These are phyloP conservation scores for Hypsizygus marmoreus DNA, from an alignment of 768 basidiomycete species.

Conservation along the genomic window DNA sequence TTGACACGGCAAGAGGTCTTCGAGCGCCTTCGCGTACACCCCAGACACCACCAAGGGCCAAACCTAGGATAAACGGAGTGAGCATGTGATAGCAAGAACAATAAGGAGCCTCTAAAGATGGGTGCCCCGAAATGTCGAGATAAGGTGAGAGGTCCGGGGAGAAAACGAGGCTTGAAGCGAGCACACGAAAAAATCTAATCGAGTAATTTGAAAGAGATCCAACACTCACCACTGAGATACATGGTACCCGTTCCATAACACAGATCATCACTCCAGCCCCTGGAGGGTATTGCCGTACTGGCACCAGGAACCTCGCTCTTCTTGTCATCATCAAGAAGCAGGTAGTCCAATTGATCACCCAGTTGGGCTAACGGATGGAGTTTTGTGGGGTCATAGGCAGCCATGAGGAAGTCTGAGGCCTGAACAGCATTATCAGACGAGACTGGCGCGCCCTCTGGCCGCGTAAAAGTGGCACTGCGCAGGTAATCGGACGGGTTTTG, in stretches of 20 bases:
- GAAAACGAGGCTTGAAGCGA: slow-evolving; percentile 53
- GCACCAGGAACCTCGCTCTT: slow-evolving; percentile 87
- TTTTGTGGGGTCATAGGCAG: slow-evolving; percentile 87
- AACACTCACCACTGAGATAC: slow-evolving; percentile 90
- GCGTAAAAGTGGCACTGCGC: slow-evolving; percentile 50
- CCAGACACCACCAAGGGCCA: slow-evolving; percentile 94
- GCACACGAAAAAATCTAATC: slow-evolving; percentile 46
- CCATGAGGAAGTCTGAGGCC: slow-evolving; percentile 84
- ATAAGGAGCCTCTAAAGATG: slow-evolving; percentile 73
- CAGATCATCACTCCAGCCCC: slow-evolving; percentile 99
- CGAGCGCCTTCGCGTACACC: slow-evolving; percentile 92
- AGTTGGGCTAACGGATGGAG: slow-evolving; percentile 93
- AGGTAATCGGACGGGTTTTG: slow-evolving; percentile 49
- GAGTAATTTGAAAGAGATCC: slow-evolving; percentile 64
- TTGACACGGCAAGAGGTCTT: slow-evolving; percentile 84
- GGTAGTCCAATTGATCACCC: slow-evolving; percentile 92
- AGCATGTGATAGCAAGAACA: slow-evolving; percentile 84
- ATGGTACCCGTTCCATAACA: slow-evolving; percentile 99
- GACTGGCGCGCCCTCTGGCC: slow-evolving; percentile 36
- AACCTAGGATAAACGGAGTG: slow-evolving; percentile 71
- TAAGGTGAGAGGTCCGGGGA: slow-evolving; percentile 64
- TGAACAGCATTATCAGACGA: slow-evolving; percentile 64
- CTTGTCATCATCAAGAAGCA: slow-evolving; percentile 96
- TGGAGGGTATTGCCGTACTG: slow-evolving; percentile 86
- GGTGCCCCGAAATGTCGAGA: slow-evolving; percentile 55